phyloP scores from a whole-genome alignment of 2,329 filamentous ascomycete species.

The Stagonosporopsis rhizophila region DNA sequence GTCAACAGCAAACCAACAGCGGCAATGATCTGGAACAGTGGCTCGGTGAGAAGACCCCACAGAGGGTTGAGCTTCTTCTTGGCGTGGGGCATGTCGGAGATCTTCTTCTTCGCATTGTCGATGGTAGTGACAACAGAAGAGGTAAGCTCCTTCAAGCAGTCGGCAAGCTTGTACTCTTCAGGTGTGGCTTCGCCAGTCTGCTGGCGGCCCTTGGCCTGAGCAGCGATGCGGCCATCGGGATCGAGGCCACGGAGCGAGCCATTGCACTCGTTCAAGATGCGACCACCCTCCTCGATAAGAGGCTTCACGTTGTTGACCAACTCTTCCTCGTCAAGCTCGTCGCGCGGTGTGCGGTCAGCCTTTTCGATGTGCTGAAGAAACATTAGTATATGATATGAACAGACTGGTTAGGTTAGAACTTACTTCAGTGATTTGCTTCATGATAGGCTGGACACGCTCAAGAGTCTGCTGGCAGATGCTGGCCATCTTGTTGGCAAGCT shows the following conservation, averaged over 20 bases:
- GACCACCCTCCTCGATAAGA: conserved; percentile 83
- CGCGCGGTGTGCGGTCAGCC: conserved; percentile 80
- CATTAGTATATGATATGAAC: conserved; percentile 32
- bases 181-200: conserved; percentile 77
- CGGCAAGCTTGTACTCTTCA: conserved; percentile 84
- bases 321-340: conserved; percentile 88
- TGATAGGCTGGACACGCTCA: conserved; percentile 83
- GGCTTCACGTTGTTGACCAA: conserved; percentile 87
- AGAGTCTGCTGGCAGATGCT: conserved; percentile 77
- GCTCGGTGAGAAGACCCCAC: conserved; percentile 82
- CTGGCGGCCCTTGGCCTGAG: conserved; percentile 82
- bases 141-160: conserved; percentile 85
- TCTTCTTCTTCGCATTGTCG: conserved; percentile 86
- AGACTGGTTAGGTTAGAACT: conserved; percentile 32
- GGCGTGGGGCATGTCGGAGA: conserved; percentile 89
- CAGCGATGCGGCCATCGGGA: conserved; percentile 83
- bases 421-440: conserved; percentile 84
- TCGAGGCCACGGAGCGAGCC: conserved; percentile 86
- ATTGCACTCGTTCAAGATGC: conserved; percentile 85
- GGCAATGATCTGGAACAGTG: conserved; percentile 89
- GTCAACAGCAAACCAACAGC: conserved; percentile 83
- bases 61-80: conserved; percentile 95
- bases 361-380: conserved; percentile 72
- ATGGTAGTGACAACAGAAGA: conserved; percentile 82
- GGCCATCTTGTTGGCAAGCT: conserved; percentile 79